Base-by-base conservation (phyloP, 2,329 filamentous ascomycete species). In the Fusarium lyarnte region DNA sequence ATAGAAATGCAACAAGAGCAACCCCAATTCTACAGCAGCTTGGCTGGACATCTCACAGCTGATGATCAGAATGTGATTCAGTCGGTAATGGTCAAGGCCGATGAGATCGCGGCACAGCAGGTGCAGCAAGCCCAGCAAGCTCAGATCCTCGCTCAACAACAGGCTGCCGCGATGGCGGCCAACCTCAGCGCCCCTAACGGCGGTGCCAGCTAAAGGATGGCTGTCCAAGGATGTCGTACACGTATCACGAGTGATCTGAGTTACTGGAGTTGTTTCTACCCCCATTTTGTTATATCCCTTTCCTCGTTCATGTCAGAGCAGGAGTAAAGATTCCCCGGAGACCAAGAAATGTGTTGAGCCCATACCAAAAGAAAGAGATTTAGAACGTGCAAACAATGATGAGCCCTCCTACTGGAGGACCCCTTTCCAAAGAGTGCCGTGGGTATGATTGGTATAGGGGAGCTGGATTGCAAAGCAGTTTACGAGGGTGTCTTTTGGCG, bases 1-100 rank as follows among this genome's bases (percentile, higher is more conserved):
- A 53, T 79, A 97, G 94, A 89, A 82, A 89, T 98, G 79, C 94
- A 98, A 88, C 91, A 92, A 84, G 92, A 95, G 77, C 94, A 98
- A 79, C 95, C 95, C 21, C 92, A 95, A 74, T 92, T 97, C 74
- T 99, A 98, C 81, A 86, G 91, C 46, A 91, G 87, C 66, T 87
- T 99, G 65, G 94, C 94, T 27, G 90, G 92, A 74, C 92, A 94
- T 69, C 88, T 98, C 43, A 91, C 89, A 41, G 86, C 90, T 2
- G 93, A 96, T 54, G 95, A 98, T 79, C 93, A 96, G 81, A 88
- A 88, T 70, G 87, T 97, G 53, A 89, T 98, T 70, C 91, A 97
- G 80, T 88, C 86, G 27, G 94, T 95, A 62, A 89, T 97, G 81
- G 93, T 93, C 62, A 87, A 87, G 75, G 84, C 84, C 4, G 82